A percentile compares a stretch with the other conserved stretches of the same genome.
phyloP scores from a whole-genome alignment of 495 filamentous ascomycete genomes.

The Margaritispora aquatica region DNA sequence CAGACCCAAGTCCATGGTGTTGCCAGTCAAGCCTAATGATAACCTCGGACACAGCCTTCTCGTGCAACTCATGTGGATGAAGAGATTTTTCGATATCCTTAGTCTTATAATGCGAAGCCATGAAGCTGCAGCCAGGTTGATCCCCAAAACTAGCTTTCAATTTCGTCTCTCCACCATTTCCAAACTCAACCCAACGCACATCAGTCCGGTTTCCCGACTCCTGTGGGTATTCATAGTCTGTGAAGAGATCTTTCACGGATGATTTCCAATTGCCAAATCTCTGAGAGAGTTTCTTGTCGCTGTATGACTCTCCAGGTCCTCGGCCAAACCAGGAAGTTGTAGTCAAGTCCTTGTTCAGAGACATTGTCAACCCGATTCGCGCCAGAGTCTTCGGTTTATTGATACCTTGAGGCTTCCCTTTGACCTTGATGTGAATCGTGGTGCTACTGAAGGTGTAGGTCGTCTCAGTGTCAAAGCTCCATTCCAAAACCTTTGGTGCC shows the following conservation, averaged over 20 bases:
- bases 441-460: slow-evolving; percentile 46
- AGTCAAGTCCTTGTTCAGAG: slow-evolving; percentile 30
- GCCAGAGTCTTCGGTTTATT: slow-evolving; percentile 49
- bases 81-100: slow-evolving; percentile 45
- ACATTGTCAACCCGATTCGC: slow-evolving; percentile 50
- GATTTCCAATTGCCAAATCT: slow-evolving; percentile 43
- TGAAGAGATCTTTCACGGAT: slow-evolving; percentile 39
- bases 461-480: slow-evolving; percentile 47
- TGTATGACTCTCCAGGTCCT: slow-evolving; percentile 57
- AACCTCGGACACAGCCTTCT: slow-evolving; percentile 37
- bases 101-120: slow-evolving; percentile 44
- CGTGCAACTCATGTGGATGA: slow-evolving; percentile 54
- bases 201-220: slow-evolving; percentile 58
- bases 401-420: slow-evolving; percentile 29
- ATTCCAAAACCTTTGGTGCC: slow-evolving; percentile 56
- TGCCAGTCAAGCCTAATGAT: slow-evolving; percentile 55
- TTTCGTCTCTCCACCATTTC: neutral
- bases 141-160: slow-evolving; percentile 33
- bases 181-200: slow-evolving; percentile 50
- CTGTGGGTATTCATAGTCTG: slow-evolving; percentile 61
- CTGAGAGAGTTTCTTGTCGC: slow-evolving; percentile 57
- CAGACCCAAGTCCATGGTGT: slow-evolving; percentile 50
- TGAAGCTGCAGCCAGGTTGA: slow-evolving; percentile 42
- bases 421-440: slow-evolving; percentile 38
- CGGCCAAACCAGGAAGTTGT: slow-evolving; percentile 54